Evolutionary conservation across 441 rosid genomes (phyloP).

Genomic region (Pelargonium australe): DNA sequence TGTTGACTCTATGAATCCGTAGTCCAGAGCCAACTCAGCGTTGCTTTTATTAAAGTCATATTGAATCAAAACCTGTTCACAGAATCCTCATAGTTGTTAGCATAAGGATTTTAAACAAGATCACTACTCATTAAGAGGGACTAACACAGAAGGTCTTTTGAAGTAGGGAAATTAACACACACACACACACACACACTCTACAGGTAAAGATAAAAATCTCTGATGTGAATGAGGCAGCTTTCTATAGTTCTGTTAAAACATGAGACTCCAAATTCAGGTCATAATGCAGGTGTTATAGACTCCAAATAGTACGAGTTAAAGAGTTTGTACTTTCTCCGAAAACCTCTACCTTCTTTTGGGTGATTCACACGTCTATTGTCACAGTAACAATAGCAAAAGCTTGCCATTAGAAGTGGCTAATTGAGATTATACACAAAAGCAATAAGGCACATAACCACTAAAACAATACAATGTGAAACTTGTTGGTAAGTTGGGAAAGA

Average conservation of each 20-base stretch:
- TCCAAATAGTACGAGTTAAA: background rate
- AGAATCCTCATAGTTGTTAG: background rate
- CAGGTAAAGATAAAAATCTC: too few relatives aligned
- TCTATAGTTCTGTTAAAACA: background rate
- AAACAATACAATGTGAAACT: constrained; percentile 1
- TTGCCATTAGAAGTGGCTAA: background rate
- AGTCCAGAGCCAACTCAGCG: constrained; percentile 83
- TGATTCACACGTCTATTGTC: too few relatives aligned
- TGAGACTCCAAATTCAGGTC: background rate
- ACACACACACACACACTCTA: too few relatives aligned
- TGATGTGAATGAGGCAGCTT: too few relatives aligned
- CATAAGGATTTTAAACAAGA: constrained; percentile 4
- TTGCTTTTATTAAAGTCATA: constrained; percentile 81
- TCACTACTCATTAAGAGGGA: constrained; percentile 2
- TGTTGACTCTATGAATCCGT: constrained; percentile 71
- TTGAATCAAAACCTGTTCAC: constrained; percentile 68
- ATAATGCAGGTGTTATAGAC: background rate
- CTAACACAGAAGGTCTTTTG: background rate
- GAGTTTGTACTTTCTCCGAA: background rate
- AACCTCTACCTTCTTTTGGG: background rate
- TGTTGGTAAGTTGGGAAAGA: constrained; percentile 18
- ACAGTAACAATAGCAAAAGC: background rate
- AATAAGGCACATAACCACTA: background rate
- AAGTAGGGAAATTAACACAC: too few relatives aligned
- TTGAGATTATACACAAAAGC: background rate